phyloP scores from a whole-genome alignment of 352 stramenopile species.

The Phytophthora rubi region DNA sequence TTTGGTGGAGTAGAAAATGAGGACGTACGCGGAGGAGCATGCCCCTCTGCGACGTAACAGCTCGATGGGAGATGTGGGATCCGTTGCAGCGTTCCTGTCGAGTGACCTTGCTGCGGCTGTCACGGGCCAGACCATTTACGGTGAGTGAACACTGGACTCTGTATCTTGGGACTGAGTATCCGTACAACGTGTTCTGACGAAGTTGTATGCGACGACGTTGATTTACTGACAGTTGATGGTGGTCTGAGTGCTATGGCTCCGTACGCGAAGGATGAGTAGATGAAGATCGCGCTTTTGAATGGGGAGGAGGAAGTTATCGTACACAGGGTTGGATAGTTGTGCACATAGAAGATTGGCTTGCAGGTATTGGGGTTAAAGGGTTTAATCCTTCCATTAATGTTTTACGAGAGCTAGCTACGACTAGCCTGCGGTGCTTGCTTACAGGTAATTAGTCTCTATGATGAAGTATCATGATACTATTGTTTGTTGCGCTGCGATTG shows the following conservation, averaged over 20 bases:
- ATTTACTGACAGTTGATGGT: constrained; percentile 60
- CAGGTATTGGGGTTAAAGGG: too few species aligned
- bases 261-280: constrained; percentile 36
- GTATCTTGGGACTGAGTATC: too few species aligned
- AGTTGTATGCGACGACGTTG: too few species aligned
- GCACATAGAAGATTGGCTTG: too few species aligned
- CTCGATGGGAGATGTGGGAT: constrained; percentile 77
- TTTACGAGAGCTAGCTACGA: too few species aligned
- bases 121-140: constrained; percentile 92
- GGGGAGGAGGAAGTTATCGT: too few species aligned
- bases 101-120: constrained; percentile 76
- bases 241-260: constrained; percentile 70
- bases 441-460: too few species aligned
- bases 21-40: constrained; percentile 68
- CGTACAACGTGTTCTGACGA: constrained; percentile 3
- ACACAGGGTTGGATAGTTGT: too few species aligned
- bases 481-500: too few species aligned
- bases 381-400: too few species aligned
- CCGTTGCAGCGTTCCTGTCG: constrained; percentile 82
- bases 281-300: background rate
- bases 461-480: too few species aligned
- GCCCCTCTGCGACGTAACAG: constrained; percentile 78
- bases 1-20: constrained; percentile 70
- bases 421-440: too few species aligned
- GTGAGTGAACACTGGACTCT: constrained; percentile 33